Evolutionary conservation across 2,329 filamentous ascomycete species (phyloP).

Genomic region (Colletotrichum sp.): DNA sequence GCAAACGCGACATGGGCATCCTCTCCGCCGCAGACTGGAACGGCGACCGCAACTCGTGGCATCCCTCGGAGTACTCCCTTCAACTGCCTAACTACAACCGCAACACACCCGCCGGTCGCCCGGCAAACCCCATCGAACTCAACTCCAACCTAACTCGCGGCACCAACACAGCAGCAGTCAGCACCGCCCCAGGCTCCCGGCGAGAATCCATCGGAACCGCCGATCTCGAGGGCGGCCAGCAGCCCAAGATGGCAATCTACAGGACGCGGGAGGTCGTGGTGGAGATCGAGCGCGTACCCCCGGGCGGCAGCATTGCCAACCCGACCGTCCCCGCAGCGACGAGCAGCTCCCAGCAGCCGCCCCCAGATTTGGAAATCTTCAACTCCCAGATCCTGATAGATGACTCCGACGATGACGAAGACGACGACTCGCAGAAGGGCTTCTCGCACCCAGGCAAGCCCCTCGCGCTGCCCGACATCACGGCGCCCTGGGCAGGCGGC

Average conservation of each 20-base stretch:
- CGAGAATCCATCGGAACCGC: background rate
- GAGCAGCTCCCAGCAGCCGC: background rate
- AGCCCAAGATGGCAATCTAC: constrained; percentile 16
- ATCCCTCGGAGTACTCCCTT: constrained; percentile 1
- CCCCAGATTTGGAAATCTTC: background rate
- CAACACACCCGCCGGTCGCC: background rate
- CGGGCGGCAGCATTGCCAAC: background rate
- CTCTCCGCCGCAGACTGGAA: constrained; percentile 1
- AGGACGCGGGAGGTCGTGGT: constrained; percentile 9
- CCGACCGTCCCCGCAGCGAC: background rate
- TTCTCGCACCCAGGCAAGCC: background rate
- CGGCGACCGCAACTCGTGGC: background rate
- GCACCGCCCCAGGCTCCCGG: background rate
- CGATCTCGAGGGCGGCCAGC: background rate
- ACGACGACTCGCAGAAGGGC: background rate
- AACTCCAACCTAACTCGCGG: background rate
- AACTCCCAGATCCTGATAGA: background rate
- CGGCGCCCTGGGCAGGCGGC: constrained; percentile 8
- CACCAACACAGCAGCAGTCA: constrained; percentile 2
- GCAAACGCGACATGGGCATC: constrained; percentile 13
- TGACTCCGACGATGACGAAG: background rate
- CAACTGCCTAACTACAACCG: background rate
- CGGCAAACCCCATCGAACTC: background rate
- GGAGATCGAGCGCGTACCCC: constrained; percentile 3
- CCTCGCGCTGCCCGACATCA: background rate